Evolutionary conservation across 768 basidiomycete genomes (phyloP).

Genomic region (Kwoniella sp.): DNA sequence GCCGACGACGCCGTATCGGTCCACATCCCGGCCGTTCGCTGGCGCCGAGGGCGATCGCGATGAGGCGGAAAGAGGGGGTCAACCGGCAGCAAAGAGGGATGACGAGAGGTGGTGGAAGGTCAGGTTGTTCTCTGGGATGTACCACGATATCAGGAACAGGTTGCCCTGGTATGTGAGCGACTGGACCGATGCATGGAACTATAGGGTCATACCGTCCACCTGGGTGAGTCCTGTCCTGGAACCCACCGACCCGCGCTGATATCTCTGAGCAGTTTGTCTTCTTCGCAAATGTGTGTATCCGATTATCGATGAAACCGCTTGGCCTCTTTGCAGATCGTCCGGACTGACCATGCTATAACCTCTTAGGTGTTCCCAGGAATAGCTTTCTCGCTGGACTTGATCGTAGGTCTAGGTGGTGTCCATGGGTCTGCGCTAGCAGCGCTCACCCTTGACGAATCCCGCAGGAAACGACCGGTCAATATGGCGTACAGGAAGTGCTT

Average conservation of each 20-base stretch:
- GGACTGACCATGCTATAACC: conserved; percentile 48
- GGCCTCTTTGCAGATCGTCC: neutral
- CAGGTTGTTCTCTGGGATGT: conserved; percentile 57
- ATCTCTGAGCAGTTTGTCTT: conserved; percentile 25
- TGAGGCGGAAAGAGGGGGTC: neutral
- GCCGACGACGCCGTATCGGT: neutral
- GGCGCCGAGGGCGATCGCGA: neutral
- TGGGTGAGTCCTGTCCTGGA: conserved; percentile 62
- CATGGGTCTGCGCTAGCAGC: neutral
- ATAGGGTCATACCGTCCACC: conserved; percentile 80
- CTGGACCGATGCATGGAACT: conserved; percentile 90
- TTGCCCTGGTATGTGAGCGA: conserved; percentile 76
- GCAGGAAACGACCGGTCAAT: conserved; percentile 73
- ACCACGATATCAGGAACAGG: conserved; percentile 65
- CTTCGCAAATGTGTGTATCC: conserved; percentile 39
- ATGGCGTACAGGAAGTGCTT: conserved; percentile 83
- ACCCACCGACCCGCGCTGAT: neutral
- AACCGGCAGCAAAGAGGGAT: too few relatives aligned
- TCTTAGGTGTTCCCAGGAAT: conserved; percentile 70
- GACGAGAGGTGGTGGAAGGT: conserved; percentile 11
- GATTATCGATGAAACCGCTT: neutral
- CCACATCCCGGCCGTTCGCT: neutral
- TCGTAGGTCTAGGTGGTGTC: conserved; percentile 47
- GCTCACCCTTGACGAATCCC: neutral
- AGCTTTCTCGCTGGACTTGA: conserved; percentile 85